phyloP scores from a whole-genome alignment of 129 eudicot genomes.

The Centella asiatica region DNA sequence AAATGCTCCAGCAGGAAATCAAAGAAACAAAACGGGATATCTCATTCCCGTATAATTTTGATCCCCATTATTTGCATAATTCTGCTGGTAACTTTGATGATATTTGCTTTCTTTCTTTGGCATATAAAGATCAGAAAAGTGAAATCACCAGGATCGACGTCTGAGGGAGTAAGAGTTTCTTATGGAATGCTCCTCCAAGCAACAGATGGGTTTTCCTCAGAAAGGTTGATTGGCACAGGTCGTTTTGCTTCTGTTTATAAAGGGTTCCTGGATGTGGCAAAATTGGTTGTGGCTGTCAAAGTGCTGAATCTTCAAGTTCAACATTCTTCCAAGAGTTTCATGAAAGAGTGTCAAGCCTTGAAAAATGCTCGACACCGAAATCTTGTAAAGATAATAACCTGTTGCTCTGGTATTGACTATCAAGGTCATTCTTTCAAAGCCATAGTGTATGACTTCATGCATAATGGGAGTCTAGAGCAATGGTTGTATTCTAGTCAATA shows the following conservation, averaged over 20 bases:
- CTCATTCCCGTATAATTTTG: neutral
- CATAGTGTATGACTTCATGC: constrained; percentile 18
- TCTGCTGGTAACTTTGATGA: neutral
- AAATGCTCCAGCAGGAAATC: neutral
- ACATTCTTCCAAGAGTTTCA: constrained; percentile 20
- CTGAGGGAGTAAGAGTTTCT: neutral
- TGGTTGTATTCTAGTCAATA: constrained; percentile 14
- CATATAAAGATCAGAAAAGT: neutral
- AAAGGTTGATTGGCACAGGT: constrained; percentile 21
- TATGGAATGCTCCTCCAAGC: constrained; percentile 8
- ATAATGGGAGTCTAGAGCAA: constrained; percentile 20
- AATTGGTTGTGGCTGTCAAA: constrained; percentile 18
- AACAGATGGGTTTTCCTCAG: constrained; percentile 10
- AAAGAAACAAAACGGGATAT: neutral
- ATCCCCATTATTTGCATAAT: neutral
- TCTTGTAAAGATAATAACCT: constrained; percentile 15
- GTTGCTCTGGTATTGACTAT: constrained; percentile 19
- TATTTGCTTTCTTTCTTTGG: neutral
- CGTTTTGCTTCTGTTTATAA: constrained; percentile 24
- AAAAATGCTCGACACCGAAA: constrained; percentile 20
- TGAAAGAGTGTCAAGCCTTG: constrained; percentile 25
- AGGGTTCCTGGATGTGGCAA: constrained; percentile 9
- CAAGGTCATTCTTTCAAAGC: constrained; percentile 18
- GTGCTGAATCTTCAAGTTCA: constrained; percentile 15
- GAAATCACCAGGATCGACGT: too few species aligned